Percentiles rank a stretch among this genome's conserved stretches.
Conservation (phyloP, 2,329 filamentous ascomycete species). For the Alternaria metachromatica region DNA sequence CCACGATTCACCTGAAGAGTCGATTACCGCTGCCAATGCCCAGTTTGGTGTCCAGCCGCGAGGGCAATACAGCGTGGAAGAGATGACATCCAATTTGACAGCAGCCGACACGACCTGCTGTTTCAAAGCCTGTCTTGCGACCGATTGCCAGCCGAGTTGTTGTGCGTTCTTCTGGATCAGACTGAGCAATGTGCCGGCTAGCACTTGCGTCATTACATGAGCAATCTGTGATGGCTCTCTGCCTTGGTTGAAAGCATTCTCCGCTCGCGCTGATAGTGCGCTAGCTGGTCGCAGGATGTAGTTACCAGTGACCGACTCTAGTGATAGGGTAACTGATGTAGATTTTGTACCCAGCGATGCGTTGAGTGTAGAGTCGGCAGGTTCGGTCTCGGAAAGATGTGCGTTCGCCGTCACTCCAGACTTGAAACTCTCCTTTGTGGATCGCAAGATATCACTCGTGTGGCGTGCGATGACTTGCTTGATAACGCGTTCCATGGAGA, state of each 20-base stretch:
- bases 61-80: constrained; percentile 73
- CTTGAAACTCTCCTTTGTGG: constrained; percentile 62
- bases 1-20: constrained; percentile 46
- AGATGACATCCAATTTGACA: constrained; percentile 66
- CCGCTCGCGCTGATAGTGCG: constrained; percentile 55
- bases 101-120: constrained; percentile 65
- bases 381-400: constrained; percentile 65
- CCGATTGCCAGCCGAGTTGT: constrained; percentile 69
- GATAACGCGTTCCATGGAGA: constrained; percentile 78
- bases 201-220: constrained; percentile 64
- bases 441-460: constrained; percentile 72
- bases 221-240: constrained; percentile 66
- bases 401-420: constrained; percentile 66
- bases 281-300: constrained; percentile 70
- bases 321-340: constrained; percentile 63
- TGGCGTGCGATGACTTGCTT: constrained; percentile 78
- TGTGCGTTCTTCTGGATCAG: constrained; percentile 67
- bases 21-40: constrained; percentile 67
- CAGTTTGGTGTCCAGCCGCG: constrained; percentile 75
- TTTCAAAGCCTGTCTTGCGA: constrained; percentile 35
- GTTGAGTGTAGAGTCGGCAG: constrained; percentile 70
- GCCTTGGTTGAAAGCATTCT: constrained; percentile 69
- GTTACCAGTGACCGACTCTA: constrained; percentile 81
- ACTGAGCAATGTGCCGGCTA: constrained; percentile 67
- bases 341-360: constrained; percentile 73